Conservation (phyloP, 139 green algal genomes). For the Picocystis salinarum region DNA sequence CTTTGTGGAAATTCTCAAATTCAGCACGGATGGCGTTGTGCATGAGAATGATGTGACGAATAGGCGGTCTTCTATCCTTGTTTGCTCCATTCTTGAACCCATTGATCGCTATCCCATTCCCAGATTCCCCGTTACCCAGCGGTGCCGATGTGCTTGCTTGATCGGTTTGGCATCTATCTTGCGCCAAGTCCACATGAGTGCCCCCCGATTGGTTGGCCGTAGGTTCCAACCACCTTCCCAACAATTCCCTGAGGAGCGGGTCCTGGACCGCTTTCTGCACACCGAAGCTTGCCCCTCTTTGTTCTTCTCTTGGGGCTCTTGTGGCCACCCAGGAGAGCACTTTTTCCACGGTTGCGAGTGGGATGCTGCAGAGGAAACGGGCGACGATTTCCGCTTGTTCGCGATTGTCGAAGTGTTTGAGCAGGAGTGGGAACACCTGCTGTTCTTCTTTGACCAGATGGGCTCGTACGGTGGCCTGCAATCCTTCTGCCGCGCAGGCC, state of each 20-base stretch:
- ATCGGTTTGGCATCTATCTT: neutral
- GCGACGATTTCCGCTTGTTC: constrained; percentile 74
- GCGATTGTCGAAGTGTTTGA: constrained; percentile 54
- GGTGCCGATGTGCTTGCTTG: neutral
- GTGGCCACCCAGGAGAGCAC: constrained; percentile 19
- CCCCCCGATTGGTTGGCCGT: neutral
- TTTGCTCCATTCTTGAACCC: too few relatives aligned
- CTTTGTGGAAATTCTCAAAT: constrained; percentile 49
- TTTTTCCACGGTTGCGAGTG: constrained; percentile 29
- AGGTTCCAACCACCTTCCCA: neutral
- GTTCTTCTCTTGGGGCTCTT: constrained; percentile 4
- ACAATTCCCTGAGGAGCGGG: neutral
- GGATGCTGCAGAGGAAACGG: constrained; percentile 95
- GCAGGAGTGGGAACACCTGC: constrained; percentile 83
- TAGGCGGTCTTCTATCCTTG: neutral
- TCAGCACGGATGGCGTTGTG: constrained; percentile 57
- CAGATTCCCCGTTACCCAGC: neutral
- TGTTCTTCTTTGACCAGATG: constrained; percentile 91
- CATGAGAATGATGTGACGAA: constrained; percentile 41
- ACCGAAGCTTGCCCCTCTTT: neutral
- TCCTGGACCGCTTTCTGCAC: neutral
- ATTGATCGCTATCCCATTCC: constrained; percentile 18
- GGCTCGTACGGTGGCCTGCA: constrained; percentile 50
- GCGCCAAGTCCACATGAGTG: neutral
- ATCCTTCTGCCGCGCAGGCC: neutral